Conservation (phyloP, 1,139 yeast genomes). For the Hyphopichia pseudoburtonii region DNA sequence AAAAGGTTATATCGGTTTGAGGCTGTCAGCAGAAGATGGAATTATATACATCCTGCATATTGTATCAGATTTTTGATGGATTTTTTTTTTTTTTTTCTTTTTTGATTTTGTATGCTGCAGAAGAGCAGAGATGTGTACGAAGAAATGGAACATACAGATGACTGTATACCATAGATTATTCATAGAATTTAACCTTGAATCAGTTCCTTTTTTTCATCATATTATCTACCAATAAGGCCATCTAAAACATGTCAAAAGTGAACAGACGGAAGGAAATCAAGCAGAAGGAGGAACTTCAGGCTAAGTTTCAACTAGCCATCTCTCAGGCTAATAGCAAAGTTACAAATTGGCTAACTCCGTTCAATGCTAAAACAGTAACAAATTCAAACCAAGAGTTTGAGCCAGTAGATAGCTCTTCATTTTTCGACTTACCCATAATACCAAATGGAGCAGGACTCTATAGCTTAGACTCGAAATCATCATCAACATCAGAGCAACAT, state of each 20-base stretch:
- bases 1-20: too few species aligned
- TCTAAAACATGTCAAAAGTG: constrained; percentile 1
- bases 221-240: too few species aligned
- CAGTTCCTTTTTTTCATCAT: too few species aligned
- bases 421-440: constrained; percentile 45
- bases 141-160: too few species aligned
- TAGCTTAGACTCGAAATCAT: constrained; percentile 10
- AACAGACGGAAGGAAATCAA: constrained; percentile 42
- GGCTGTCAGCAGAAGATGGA: too few species aligned
- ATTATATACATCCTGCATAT: too few species aligned
- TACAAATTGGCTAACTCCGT: constrained; percentile 41
- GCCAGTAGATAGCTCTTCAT: constrained; percentile 16
- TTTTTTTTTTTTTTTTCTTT: too few species aligned
- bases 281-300: constrained; percentile 49
- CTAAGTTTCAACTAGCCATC: constrained; percentile 46
- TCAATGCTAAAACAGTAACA: not conserved
- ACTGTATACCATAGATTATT: too few species aligned
- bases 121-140: too few species aligned
- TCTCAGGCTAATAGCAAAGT: constrained; percentile 37
- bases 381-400: constrained; percentile 1
- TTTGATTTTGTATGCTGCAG: too few species aligned
- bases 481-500: constrained; percentile 3
- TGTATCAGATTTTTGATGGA: too few species aligned
- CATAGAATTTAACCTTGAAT: too few species aligned
- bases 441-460: constrained; percentile 44